phyloP scores from a whole-genome alignment of 345 rosid species.

The Aethionema arabicum region DNA sequence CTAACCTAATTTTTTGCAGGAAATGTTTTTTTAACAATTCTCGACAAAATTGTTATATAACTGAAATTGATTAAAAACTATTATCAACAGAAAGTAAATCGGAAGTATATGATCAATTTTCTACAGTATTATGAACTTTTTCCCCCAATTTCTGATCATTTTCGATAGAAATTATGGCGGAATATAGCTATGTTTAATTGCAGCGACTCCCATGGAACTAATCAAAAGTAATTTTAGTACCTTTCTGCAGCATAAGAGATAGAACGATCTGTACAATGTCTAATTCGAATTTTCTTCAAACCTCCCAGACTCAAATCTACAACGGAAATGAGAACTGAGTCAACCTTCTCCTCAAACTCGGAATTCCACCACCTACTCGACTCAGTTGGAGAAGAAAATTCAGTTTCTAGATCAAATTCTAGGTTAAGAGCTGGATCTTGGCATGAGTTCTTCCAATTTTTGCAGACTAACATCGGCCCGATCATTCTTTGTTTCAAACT shows the following conservation, averaged over 20 bases:
- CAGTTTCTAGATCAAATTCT: slow-evolving; percentile 51
- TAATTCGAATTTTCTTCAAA: slow-evolving; percentile 45
- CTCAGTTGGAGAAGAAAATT: slow-evolving; percentile 44
- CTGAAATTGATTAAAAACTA: no score
- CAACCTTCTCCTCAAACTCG: slow-evolving; percentile 57
- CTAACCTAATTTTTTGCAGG: no score
- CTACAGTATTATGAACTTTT: no score
- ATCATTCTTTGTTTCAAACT: slow-evolving; percentile 51
- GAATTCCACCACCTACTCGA: slow-evolving; percentile 54
- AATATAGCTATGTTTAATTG: no score
- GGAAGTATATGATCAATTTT: no score
- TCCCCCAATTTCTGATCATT: no score
- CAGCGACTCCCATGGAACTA: neutral
- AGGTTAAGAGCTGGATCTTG: slow-evolving; percentile 54
- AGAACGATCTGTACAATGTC: slow-evolving; percentile 72
- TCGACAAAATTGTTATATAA: no score
- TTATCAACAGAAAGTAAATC: no score
- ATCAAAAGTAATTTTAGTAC: slow-evolving; percentile 29
- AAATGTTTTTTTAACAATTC: no score
- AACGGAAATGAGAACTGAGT: slow-evolving; percentile 55
- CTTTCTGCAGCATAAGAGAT: slow-evolving; percentile 50
- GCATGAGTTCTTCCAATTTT: slow-evolving; percentile 55
- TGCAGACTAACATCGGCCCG: slow-evolving; percentile 65
- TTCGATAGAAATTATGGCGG: no score
- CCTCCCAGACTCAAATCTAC: slow-evolving; percentile 47